phyloP scores from a whole-genome alignment of 805 yeast species.

The Sungouiozyma intestinalis region DNA sequence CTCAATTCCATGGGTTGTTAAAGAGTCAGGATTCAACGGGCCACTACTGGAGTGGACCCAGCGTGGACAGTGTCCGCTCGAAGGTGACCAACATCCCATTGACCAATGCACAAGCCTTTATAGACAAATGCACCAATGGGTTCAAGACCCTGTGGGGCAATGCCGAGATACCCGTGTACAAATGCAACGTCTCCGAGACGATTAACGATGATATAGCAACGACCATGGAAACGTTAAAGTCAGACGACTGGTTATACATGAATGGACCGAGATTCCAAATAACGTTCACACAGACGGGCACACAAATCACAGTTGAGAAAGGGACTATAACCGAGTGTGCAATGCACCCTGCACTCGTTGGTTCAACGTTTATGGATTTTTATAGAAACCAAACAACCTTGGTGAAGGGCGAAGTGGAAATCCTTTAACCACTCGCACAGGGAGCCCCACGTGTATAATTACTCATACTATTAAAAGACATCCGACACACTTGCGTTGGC shows the following conservation, averaged over 20 bases:
- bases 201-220: slow-evolving; percentile 32
- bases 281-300: slow-evolving; percentile 28
- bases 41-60: slow-evolving; percentile 35
- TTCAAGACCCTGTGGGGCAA: slow-evolving; percentile 15
- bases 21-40: slow-evolving; percentile 37
- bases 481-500: not conserved
- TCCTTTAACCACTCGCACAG: not conserved
- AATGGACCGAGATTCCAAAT: slow-evolving; percentile 67
- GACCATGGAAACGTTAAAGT: slow-evolving; percentile 33
- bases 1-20: slow-evolving; percentile 49
- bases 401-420: not conserved
- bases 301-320: slow-evolving; percentile 38
- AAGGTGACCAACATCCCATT: slow-evolving; percentile 65
- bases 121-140: slow-evolving; percentile 21
- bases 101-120: slow-evolving; percentile 20
- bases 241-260: slow-evolving; percentile 71
- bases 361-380: not conserved
- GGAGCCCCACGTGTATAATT: too few relatives aligned
- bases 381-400: not conserved
- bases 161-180: slow-evolving; percentile 22
- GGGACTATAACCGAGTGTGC: slow-evolving; percentile 27
- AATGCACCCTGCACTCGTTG: not conserved
- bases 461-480: too few relatives aligned
- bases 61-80: slow-evolving; percentile 71
- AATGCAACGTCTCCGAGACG: slow-evolving; percentile 23